A percentile compares a stretch with the other conserved stretches of the same genome.
Evolutionary conservation across 2,329 filamentous ascomycete species (phyloP).

Genomic region (Stenocarpella maydis): DNA sequence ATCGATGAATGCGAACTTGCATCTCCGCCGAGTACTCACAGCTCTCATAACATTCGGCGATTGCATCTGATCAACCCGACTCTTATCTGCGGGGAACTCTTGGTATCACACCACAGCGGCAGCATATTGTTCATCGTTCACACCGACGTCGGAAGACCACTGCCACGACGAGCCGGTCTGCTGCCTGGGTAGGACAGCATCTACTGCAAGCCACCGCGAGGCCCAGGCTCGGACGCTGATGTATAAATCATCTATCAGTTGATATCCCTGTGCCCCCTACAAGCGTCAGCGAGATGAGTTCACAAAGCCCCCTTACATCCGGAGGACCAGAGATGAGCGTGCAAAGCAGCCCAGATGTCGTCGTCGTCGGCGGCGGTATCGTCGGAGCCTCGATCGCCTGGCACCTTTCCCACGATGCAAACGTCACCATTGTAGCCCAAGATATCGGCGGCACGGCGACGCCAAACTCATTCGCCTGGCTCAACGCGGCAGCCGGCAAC

Average conservation of each 20-base stretch:
- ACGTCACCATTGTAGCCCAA: constrained; percentile 43
- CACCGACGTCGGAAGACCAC: not conserved
- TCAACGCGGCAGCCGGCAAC: constrained; percentile 43
- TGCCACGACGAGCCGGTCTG: not conserved
- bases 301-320: not conserved
- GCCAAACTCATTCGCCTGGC: constrained; percentile 45
- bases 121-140: not conserved
- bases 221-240: not conserved
- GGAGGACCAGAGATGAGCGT: not conserved
- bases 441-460: constrained; percentile 43
- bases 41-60: not conserved
- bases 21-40: not conserved
- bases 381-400: constrained; percentile 45
- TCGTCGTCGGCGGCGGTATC: constrained; percentile 42
- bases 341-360: constrained; percentile 34
- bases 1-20: not conserved
- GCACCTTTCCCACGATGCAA: constrained; percentile 40
- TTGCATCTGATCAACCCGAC: not conserved
- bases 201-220: not conserved
- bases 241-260: not conserved
- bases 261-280: not conserved
- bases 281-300: constrained; percentile 1
- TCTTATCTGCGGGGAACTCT: constrained; percentile 26
- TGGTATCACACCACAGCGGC: constrained; percentile 5
- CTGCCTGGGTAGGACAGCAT: not conserved